These are phyloP conservation scores for Coemansia furcata DNA, from an alignment of 192 early-diverging fungal genomes.

Conservation along the genomic window DNA sequence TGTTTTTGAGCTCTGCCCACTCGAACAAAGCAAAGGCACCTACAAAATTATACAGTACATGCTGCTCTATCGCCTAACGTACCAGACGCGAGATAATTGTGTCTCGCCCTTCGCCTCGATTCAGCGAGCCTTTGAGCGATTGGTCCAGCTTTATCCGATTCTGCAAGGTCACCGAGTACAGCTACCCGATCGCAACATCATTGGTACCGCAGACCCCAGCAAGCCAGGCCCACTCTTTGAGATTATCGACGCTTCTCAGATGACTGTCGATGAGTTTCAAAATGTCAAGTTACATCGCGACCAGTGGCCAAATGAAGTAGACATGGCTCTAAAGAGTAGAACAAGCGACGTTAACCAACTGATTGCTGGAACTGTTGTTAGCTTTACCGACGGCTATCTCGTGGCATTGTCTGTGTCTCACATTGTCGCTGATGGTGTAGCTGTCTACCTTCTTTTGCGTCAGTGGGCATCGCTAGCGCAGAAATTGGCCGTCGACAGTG, in stretches of 20 bases:
- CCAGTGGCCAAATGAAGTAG: not conserved
- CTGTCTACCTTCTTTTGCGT: not conserved
- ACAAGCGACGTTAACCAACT: not conserved
- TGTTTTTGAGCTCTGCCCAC: not conserved
- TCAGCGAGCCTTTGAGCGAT: not conserved
- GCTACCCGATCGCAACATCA: not conserved
- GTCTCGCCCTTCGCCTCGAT: not conserved
- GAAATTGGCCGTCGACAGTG: not conserved
- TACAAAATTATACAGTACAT: not conserved
- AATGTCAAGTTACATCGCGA: not conserved
- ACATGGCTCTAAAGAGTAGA: not conserved
- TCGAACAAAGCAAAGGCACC: not conserved
- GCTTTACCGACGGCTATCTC: not conserved
- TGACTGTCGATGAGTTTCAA: not conserved
- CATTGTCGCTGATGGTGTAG: not conserved
- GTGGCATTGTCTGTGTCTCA: not conserved
- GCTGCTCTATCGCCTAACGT: not conserved
- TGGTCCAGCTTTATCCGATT: not conserved
- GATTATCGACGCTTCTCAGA: not conserved
- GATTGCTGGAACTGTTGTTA: not conserved
- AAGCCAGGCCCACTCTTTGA: conserved; percentile 3
- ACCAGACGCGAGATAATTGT: too few species aligned
- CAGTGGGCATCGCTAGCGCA: not conserved
- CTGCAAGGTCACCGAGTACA: not conserved
- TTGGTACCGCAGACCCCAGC: not conserved